These are phyloP conservation scores for Athelia sp. DNA, from an alignment of 1,284 basidiomycete genomes.

Conservation along the genomic window DNA sequence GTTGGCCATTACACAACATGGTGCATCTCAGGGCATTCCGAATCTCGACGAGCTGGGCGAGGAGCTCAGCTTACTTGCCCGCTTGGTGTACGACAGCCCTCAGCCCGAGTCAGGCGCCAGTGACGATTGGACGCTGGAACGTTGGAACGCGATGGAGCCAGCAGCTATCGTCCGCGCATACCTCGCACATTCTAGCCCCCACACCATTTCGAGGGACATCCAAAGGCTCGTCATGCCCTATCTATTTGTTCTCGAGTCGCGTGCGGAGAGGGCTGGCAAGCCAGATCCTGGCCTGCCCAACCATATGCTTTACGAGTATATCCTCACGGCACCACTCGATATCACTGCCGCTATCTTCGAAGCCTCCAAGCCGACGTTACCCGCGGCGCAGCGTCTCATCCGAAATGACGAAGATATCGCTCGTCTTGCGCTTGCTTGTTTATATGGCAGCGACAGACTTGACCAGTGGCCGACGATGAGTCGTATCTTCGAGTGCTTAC, in stretches of 20 bases:
- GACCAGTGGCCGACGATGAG: slow-evolving; percentile 83
- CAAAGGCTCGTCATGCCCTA: slow-evolving; percentile 82
- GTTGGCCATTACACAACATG: slow-evolving; percentile 79
- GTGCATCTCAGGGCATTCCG: slow-evolving; percentile 74
- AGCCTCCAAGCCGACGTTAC: slow-evolving; percentile 83
- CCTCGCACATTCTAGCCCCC: slow-evolving; percentile 63
- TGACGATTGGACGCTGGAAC: slow-evolving; percentile 67
- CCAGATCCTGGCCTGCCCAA: slow-evolving; percentile 61
- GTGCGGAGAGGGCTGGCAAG: slow-evolving; percentile 71
- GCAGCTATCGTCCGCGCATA: slow-evolving; percentile 69
- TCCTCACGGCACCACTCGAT: slow-evolving; percentile 64
- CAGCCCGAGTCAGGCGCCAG: slow-evolving; percentile 30
- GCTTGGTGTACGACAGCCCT: slow-evolving; percentile 79
- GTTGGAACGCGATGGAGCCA: slow-evolving; percentile 69
- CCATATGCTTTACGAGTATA: slow-evolving; percentile 71
- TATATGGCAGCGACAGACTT: slow-evolving; percentile 78
- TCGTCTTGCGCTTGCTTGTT: slow-evolving; percentile 77
- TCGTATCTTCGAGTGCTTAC: slow-evolving; percentile 88
- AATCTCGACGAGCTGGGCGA: slow-evolving; percentile 83
- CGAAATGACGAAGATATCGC: slow-evolving; percentile 80
- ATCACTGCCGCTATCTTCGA: slow-evolving; percentile 77
- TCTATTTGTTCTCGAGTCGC: slow-evolving; percentile 83
- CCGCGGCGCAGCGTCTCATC: slow-evolving; percentile 65
- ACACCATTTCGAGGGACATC: slow-evolving; percentile 67
- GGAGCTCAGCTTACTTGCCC: slow-evolving; percentile 80